Evolutionary conservation across 257 asterid species (phyloP).

Genomic region (Pogostemon cablin): DNA sequence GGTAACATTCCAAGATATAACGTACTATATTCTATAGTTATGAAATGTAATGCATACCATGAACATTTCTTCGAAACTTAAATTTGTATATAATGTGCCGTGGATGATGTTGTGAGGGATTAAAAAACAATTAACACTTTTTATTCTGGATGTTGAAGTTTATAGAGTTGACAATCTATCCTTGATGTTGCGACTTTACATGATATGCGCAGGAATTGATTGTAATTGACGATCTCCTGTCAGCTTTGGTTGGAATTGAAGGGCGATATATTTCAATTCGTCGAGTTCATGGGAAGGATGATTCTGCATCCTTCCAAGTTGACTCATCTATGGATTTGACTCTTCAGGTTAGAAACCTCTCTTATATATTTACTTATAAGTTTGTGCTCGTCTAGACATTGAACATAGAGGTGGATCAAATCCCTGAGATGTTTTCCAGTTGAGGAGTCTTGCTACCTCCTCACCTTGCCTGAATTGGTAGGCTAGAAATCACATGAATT

Average conservation of each 20-base stretch:
- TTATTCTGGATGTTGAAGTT: constrained; percentile 15
- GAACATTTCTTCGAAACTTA: constrained; percentile 8
- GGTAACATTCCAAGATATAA: constrained; percentile 42
- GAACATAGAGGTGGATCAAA: constrained; percentile 5
- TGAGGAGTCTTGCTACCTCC: neutral
- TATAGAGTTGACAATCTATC: constrained; percentile 20
- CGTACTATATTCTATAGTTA: constrained; percentile 8
- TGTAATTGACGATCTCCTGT: constrained; percentile 83
- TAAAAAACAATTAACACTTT: neutral
- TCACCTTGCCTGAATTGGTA: constrained; percentile 15
- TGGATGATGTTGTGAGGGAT: constrained; percentile 10
- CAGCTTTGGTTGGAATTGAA: constrained; percentile 85
- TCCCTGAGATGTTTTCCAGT: neutral
- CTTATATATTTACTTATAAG: constrained; percentile 1
- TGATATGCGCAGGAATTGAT: constrained; percentile 74
- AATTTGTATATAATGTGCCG: constrained; percentile 26
- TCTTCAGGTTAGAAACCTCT: constrained; percentile 66
- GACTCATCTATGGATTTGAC: constrained; percentile 96
- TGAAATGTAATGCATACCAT: neutral
- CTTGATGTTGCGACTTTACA: neutral
- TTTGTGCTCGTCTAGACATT: neutral
- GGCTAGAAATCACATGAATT: constrained; percentile 43
- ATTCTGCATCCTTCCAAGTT: constrained; percentile 58
- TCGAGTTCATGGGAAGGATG: constrained; percentile 63
- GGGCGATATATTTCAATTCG: constrained; percentile 81